Base-by-base conservation (phyloP, 2,329 filamentous ascomycete species). In the Pseudodiploospora longispora region DNA sequence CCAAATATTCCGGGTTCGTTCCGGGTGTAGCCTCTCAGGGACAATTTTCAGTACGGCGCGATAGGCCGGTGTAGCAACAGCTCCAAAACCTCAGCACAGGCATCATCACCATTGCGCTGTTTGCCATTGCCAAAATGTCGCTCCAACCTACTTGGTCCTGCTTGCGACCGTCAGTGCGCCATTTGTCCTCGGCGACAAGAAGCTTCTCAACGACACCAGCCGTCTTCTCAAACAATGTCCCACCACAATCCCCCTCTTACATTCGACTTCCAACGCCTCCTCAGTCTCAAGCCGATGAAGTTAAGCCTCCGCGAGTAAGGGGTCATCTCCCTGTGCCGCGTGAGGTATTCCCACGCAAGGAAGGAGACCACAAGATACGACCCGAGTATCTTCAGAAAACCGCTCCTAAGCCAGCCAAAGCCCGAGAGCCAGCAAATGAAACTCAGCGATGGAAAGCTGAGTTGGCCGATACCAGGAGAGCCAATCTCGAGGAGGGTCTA, bases 221-320 rank as follows among this genome's bases (percentile, higher is more conserved):
- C 38, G 63, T 66, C 57, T 46, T 60, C 58, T 66, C 67, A 40
- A 71, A 78, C 47, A 69, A 71, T 38, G 85, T 90, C 51, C 83
- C 84, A 12, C 91, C 93, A 40, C 87, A 96, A 62, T 95, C 89
- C 32, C 91, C 93, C 38, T 77, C 78, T 52, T 97, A 85, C 71
- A 85, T 97, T 67, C 81, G 87, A 52, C 72, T 96, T 44, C 91
- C 90, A 39, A 74, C 75, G 53, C 77, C 85, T 40, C 76, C 80
- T n/a, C 88, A 95, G 62, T 80, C 83, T 40, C 88, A 95, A 62
- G 80, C 83, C 41, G 74, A 78, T 30, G 70, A 76, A 53, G 60
- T 60, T 10, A 67, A 63, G 48, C 66, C 58, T 2, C 58, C 64
- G 2, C 64, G 65, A 7, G 63, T 88, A 31, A 88, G 88, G 62